phyloP scores from a whole-genome alignment of 2,329 filamentous ascomycete species.

The Diaporthe velutina region DNA sequence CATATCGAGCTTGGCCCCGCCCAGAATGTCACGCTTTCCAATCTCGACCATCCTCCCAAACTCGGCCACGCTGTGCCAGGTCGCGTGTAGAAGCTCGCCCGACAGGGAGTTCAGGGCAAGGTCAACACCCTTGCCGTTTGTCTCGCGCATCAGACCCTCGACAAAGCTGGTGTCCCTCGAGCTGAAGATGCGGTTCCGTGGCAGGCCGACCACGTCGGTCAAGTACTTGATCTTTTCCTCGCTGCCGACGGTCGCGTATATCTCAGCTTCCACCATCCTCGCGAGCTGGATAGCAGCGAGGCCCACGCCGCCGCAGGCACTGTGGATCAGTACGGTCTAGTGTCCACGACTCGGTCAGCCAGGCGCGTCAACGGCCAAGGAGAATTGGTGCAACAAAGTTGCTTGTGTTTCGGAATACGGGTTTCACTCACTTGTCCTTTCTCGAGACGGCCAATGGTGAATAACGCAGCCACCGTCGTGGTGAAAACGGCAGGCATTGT shows the following conservation, averaged over 20 bases:
- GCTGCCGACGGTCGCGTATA: slow-evolving; percentile 49
- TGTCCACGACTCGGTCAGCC: too few species aligned
- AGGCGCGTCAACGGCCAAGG: too few species aligned
- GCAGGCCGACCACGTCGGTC: slow-evolving; percentile 31
- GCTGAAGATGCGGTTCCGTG: slow-evolving; percentile 42
- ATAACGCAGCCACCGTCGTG: slow-evolving; percentile 2
- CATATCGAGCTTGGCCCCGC: slow-evolving; percentile 29
- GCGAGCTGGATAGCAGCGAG: slow-evolving; percentile 34
- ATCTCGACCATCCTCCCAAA: slow-evolving; percentile 38
- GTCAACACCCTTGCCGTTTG: slow-evolving; percentile 26
- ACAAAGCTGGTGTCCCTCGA: slow-evolving; percentile 19
- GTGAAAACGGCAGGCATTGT: slow-evolving; percentile 27
- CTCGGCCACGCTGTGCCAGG: slow-evolving; percentile 32
- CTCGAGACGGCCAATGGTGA: slow-evolving; percentile 13
- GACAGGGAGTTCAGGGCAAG: slow-evolving; percentile 39
- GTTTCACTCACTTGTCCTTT: background rate
- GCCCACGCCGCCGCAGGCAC: slow-evolving; percentile 35
- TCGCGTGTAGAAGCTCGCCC: slow-evolving; percentile 18
- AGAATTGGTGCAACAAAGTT: too few species aligned
- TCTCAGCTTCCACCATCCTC: slow-evolving; percentile 39
- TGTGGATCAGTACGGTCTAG: too few species aligned
- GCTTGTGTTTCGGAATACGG: too few species aligned
- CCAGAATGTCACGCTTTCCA: slow-evolving; percentile 32
- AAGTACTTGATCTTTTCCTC: slow-evolving; percentile 48
- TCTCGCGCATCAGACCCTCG: background rate